Conservation (phyloP, 495 filamentous ascomycete species). For the Rhypophila decipiens region DNA sequence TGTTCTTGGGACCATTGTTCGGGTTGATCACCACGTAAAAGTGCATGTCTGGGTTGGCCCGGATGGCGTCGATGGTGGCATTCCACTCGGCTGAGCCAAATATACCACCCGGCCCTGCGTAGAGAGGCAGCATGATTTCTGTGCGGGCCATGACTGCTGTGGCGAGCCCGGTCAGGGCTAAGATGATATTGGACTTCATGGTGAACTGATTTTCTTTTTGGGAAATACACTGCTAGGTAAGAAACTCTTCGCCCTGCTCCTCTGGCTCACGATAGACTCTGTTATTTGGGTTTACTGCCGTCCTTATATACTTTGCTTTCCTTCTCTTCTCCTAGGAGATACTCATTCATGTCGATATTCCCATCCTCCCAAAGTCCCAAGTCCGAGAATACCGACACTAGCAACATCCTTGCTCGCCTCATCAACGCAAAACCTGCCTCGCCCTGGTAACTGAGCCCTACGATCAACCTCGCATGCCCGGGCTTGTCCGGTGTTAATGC, state of each 20-base stretch:
- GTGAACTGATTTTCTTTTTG: not conserved
- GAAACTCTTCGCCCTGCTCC: too few species aligned
- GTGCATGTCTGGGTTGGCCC: not conserved
- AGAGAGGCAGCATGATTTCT: not conserved
- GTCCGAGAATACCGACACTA: too few species aligned
- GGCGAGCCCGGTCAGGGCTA: not conserved
- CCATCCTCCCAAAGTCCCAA: too few species aligned
- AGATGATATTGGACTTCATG: not conserved
- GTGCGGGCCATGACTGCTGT: not conserved
- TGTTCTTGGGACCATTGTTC: not conserved
- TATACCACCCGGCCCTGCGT: not conserved
- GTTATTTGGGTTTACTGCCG: not conserved
- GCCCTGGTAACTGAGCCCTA: not conserved
- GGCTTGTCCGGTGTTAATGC: not conserved
- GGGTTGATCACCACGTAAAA: constrained; percentile 1
- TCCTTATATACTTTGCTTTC: not conserved
- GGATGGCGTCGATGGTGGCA: not conserved
- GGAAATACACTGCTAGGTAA: too few species aligned
- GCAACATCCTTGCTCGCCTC: too few species aligned
- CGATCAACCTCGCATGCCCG: not conserved
- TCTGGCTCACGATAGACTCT: not conserved
- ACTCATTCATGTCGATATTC: too few species aligned
- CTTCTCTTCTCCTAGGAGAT: not conserved
- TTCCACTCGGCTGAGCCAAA: not conserved
- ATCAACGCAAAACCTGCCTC: not conserved